Percentiles rank a stretch among this genome's conserved stretches.
phyloP scores from a whole-genome alignment of 805 yeast genomes.

The Debaryomyces hansenii region DNA sequence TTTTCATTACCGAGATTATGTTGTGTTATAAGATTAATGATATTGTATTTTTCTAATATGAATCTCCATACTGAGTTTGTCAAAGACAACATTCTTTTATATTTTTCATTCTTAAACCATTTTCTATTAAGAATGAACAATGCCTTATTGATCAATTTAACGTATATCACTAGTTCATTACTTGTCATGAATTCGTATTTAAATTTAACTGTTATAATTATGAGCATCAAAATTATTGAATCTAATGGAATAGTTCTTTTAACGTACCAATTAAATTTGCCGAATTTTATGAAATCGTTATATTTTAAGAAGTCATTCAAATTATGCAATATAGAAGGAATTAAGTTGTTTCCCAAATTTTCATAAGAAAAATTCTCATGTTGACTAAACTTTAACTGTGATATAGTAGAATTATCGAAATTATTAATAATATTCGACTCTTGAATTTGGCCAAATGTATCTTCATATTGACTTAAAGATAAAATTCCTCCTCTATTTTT shows the following conservation, averaged over 20 bases:
- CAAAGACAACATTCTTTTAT: slow-evolving; percentile 44
- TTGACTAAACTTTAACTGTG: slow-evolving; percentile 36
- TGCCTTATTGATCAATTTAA: slow-evolving; percentile 41
- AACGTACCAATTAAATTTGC: slow-evolving; percentile 60
- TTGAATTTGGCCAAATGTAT: slow-evolving; percentile 37
- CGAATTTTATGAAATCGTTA: slow-evolving; percentile 51
- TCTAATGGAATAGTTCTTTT: slow-evolving; percentile 62
- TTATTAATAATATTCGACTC: slow-evolving; percentile 41
- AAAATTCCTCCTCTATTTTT: slow-evolving; percentile 23
- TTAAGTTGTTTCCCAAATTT: slow-evolving; percentile 51
- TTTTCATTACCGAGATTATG: slow-evolving; percentile 19
- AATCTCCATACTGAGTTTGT: slow-evolving; percentile 45
- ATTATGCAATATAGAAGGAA: slow-evolving; percentile 58
- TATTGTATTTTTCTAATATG: slow-evolving; percentile 35
- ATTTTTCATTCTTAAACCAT: slow-evolving; percentile 48
- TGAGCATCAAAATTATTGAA: slow-evolving; percentile 52
- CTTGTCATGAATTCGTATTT: slow-evolving; percentile 40
- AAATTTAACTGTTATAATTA: slow-evolving; percentile 54
- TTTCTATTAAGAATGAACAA: slow-evolving; percentile 42
- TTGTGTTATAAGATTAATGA: slow-evolving; percentile 27
- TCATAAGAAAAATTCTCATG: slow-evolving; percentile 47
- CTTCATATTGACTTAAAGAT: slow-evolving; percentile 37
- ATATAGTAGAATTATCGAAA: slow-evolving; percentile 35
- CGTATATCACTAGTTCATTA: slow-evolving; percentile 37
- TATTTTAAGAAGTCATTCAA: slow-evolving; percentile 54